phyloP scores from a whole-genome alignment of 1,139 yeast species.

The Yamadazyma kanchanaburiensis region DNA sequence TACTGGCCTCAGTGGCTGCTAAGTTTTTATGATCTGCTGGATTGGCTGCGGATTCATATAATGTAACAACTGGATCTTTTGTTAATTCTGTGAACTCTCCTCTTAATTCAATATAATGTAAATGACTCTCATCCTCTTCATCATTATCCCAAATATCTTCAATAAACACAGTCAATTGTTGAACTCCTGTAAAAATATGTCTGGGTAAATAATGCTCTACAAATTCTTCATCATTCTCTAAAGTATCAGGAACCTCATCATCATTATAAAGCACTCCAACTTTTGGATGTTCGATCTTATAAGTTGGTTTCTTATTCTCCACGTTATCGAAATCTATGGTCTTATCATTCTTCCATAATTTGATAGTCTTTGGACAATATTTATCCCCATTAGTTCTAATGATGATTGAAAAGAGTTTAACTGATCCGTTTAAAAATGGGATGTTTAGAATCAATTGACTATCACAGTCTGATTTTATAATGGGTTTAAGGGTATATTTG shows the following conservation, averaged over 20 bases:
- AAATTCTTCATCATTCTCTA: conserved; percentile 48
- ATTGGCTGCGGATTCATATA: conserved; percentile 90
- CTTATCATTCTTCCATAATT: conserved; percentile 68
- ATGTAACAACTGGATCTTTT: conserved; percentile 67
- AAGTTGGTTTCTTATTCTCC: conserved; percentile 47
- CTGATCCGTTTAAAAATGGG: conserved; percentile 70
- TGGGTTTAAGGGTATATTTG: conserved; percentile 42
- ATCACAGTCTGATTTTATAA: conserved; percentile 75
- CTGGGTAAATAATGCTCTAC: conserved; percentile 84
- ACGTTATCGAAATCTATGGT: conserved; percentile 68
- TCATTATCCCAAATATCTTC: conserved; percentile 67
- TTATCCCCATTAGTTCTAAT: conserved; percentile 62
- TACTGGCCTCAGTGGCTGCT: conserved; percentile 1
- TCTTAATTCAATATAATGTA: conserved; percentile 74
- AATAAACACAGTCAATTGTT: conserved; percentile 63
- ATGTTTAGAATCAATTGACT: conserved; percentile 72
- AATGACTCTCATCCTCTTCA: conserved; percentile 49
- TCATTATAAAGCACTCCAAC: conserved; percentile 42
- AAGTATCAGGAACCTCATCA: conserved; percentile 31
- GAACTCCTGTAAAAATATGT: conserved; percentile 67
- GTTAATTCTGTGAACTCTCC: conserved; percentile 69
- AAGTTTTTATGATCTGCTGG: conserved; percentile 75
- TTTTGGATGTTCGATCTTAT: conserved; percentile 60
- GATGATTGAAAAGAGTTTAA: conserved; percentile 70
- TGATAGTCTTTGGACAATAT: conserved; percentile 66